These are phyloP conservation scores for Ceratocystis variospora DNA, from an alignment of 2,329 filamentous ascomycete genomes.

Conservation along the genomic window DNA sequence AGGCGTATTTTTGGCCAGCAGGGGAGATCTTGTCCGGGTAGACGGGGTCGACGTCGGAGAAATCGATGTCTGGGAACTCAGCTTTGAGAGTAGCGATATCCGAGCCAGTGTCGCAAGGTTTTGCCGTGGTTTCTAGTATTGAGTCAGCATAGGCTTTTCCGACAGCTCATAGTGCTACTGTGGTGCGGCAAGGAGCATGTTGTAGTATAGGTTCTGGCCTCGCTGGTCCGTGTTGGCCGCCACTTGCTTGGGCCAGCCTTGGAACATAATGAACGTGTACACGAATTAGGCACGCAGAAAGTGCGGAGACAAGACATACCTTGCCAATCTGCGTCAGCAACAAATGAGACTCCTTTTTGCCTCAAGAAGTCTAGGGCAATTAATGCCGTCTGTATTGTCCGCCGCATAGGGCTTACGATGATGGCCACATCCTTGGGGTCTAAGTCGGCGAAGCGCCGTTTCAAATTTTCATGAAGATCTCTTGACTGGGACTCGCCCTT, in stretches of 20 bases:
- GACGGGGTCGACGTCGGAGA: constrained; percentile 41
- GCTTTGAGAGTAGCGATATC: constrained; percentile 30
- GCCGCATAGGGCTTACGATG: constrained; percentile 49
- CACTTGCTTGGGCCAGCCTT: background rate
- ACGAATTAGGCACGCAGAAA: background rate
- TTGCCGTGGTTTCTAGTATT: constrained; percentile 36
- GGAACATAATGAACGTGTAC: background rate
- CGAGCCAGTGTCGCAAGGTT: constrained; percentile 50
- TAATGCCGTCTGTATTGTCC: constrained; percentile 51
- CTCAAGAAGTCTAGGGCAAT: constrained; percentile 45
- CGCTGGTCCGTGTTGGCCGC: background rate
- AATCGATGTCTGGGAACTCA: constrained; percentile 45
- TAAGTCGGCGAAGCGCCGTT: constrained; percentile 26
- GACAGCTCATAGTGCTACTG: background rate
- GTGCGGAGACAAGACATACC: constrained; percentile 29
- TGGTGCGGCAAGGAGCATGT: background rate
- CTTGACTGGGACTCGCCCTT: constrained; percentile 38
- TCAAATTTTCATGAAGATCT: constrained; percentile 31
- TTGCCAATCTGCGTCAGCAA: constrained; percentile 51
- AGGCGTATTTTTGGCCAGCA: constrained; percentile 35
- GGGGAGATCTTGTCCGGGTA: constrained; percentile 49
- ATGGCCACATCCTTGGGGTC: constrained; percentile 34
- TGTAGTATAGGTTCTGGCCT: background rate
- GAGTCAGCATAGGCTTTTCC: background rate
- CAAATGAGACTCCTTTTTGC: constrained; percentile 38